Conservation (phyloP, 257 asterid genomes). For the Solanum virginianum region DNA sequence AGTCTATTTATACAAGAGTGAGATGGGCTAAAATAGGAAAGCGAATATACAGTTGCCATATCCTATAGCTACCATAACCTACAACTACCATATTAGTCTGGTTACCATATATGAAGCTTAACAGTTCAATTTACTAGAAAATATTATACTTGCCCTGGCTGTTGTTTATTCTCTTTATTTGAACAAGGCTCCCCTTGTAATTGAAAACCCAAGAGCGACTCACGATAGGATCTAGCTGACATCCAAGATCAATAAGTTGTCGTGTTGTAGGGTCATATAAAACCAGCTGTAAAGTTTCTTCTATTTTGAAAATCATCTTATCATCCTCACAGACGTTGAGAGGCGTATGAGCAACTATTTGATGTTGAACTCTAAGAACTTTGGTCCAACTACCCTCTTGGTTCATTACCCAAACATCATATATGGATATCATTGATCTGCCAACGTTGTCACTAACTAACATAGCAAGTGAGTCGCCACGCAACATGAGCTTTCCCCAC, state of each 20-base stretch:
- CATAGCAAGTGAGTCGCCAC: background rate
- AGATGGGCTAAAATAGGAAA: too few species aligned
- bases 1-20: too few species aligned
- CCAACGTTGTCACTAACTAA: background rate
- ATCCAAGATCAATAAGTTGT: background rate
- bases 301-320: background rate
- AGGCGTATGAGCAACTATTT: background rate
- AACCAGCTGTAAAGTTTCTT: background rate
- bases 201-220: background rate
- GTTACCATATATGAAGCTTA: too few species aligned
- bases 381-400: background rate
- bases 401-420: background rate
- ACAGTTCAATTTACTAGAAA: background rate
- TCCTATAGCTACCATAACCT: too few species aligned
- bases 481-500: background rate
- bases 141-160: background rate
- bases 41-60: too few species aligned
- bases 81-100: too few species aligned
- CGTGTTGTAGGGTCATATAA: background rate
- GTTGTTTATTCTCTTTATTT: constrained; percentile 8
- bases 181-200: background rate
- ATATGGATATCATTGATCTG: background rate
- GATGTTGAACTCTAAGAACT: background rate
- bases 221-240: background rate
- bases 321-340: background rate